Percentiles rank a stretch among this genome's conserved stretches.
phyloP scores from a whole-genome alignment of 768 basidiomycete genomes.

The Coprinopsis strossmayeri region DNA sequence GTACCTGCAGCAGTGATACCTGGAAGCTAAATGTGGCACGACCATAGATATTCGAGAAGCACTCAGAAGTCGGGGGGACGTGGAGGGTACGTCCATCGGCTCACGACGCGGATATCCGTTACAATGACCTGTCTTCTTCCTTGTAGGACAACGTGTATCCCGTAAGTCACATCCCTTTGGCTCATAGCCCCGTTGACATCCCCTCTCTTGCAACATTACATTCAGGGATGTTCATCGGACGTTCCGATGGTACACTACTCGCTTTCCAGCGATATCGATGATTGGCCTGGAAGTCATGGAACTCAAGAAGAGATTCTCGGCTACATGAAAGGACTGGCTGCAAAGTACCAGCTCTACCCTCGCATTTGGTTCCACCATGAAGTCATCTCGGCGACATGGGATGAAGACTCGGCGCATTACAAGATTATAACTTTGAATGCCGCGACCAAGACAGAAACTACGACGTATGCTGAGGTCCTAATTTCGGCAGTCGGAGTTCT shows the following conservation, averaged over 20 bases:
- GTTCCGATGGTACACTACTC: constrained; percentile 36
- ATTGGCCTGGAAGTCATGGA: constrained; percentile 38
- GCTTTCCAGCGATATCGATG: constrained; percentile 38
- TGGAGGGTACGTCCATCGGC: constrained; percentile 52
- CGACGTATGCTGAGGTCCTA: constrained; percentile 36
- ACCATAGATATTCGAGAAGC: constrained; percentile 46
- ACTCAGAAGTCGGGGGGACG: constrained; percentile 38
- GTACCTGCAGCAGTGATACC: too few relatives aligned
- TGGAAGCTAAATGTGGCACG: too few relatives aligned
- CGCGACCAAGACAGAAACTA: constrained; percentile 21
- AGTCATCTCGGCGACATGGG: neutral
- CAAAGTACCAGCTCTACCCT: neutral
- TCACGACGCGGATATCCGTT: neutral
- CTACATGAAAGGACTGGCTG: constrained; percentile 36
- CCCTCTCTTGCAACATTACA: too few relatives aligned
- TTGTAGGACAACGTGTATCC: neutral
- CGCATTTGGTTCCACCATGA: neutral
- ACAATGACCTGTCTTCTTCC: neutral
- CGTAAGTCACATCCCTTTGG: neutral
- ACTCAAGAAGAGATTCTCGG: constrained; percentile 33
- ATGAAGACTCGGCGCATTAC: neutral
- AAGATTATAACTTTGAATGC: constrained; percentile 14
- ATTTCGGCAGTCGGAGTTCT: constrained; percentile 46
- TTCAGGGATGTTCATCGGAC: constrained; percentile 40
- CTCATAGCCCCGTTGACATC: too few relatives aligned